A percentile compares a stretch with the other conserved stretches of the same genome.
These are phyloP conservation scores for Sphenostylis stenocarpa DNA, from an alignment of 306 rosid species.

Conservation along the genomic window DNA sequence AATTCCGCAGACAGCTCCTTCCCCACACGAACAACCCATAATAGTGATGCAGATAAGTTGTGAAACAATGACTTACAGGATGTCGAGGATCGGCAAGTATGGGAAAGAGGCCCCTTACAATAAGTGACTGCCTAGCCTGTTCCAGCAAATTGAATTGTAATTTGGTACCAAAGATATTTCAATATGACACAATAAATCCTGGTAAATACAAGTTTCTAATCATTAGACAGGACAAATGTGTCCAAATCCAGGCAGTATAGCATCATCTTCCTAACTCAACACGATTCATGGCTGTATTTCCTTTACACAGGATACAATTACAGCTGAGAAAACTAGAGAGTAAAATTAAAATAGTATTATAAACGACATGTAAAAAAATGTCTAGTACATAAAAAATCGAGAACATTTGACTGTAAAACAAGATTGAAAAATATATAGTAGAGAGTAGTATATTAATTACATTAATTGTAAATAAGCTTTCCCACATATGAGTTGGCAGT, in stretches of 20 bases:
- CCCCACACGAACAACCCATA: slow-evolving; percentile 1
- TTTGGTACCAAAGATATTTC: slow-evolving; percentile 25
- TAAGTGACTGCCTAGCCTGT: slow-evolving; percentile 96
- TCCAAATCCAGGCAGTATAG: slow-evolving; percentile 19
- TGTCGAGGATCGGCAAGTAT: slow-evolving; percentile 99
- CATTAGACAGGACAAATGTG: slow-evolving; percentile 3
- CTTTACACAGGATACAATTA: slow-evolving; percentile 3
- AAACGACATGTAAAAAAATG: not conserved
- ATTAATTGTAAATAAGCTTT: slow-evolving; percentile 41
- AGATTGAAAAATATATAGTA: not conserved
- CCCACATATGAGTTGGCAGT: slow-evolving; percentile 41
- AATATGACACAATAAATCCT: slow-evolving; percentile 1
- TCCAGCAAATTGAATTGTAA: slow-evolving; percentile 24
- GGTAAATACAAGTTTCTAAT: slow-evolving; percentile 19
- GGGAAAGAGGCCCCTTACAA: slow-evolving; percentile 96
- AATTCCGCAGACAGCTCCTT: not conserved
- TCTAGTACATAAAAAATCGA: not conserved
- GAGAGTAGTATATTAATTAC: slow-evolving; percentile 42
- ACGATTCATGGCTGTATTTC: slow-evolving; percentile 20
- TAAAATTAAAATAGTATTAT: not conserved
- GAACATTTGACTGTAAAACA: slow-evolving; percentile 4
- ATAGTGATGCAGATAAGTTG: slow-evolving; percentile 6
- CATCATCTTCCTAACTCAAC: slow-evolving; percentile 18
- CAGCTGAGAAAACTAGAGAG: not conserved
- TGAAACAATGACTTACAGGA: slow-evolving; percentile 69